phyloP scores from a whole-genome alignment of 2,329 filamentous ascomycete species.

The Alternaria conjuncta region DNA sequence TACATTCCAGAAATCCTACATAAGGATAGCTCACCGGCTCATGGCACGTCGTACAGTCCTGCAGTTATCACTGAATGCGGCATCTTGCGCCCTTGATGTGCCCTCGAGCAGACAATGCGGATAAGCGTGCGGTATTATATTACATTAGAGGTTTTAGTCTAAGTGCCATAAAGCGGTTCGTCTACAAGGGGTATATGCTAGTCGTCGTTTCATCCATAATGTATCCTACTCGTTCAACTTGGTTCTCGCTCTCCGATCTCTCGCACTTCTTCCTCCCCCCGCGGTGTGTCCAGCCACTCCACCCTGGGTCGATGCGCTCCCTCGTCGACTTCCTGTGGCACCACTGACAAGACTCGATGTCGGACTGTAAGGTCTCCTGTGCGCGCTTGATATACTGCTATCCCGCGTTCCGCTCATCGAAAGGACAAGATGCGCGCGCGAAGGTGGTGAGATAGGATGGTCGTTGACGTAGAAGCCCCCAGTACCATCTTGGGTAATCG shows the following conservation, averaged over 20 bases:
- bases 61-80: constrained; percentile 4
- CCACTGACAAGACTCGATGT: constrained; percentile 9
- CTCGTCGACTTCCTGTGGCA: neutral
- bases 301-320: constrained; percentile 1
- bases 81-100: constrained; percentile 3
- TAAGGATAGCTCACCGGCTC: neutral
- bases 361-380: constrained; percentile 12
- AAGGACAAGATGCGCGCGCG: constrained; percentile 13
- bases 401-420: constrained; percentile 15
- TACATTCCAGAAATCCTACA: neutral
- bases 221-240: constrained; percentile 6
- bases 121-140: neutral
- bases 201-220: neutral
- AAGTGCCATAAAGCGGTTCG: neutral
- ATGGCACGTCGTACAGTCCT: neutral
- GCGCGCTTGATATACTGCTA: constrained; percentile 14
- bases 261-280: constrained; percentile 34
- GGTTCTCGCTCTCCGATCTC: constrained; percentile 30
- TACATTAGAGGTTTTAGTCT: neutral
- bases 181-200: neutral
- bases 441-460: constrained; percentile 18
- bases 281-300: neutral
- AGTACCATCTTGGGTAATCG: constrained; percentile 19
- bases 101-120: neutral
- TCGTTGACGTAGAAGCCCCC: constrained; percentile 23